Percentiles rank a stretch among this genome's conserved stretches.
These are phyloP conservation scores for Phlebopus sp. DNA, from an alignment of 1,284 basidiomycete genomes.

Conservation along the genomic window DNA sequence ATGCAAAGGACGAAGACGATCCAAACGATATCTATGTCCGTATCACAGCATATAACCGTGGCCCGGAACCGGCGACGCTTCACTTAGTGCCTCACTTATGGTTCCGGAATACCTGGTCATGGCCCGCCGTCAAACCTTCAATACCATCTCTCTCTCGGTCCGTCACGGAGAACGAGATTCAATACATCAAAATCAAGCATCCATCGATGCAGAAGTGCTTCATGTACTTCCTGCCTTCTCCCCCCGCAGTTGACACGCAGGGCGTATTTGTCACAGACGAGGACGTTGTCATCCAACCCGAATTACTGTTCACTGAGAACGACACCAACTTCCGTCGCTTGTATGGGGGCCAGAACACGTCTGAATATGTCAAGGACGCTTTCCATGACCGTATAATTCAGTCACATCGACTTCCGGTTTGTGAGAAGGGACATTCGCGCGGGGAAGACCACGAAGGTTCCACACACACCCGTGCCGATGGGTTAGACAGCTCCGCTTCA, in stretches of 20 bases:
- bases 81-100: slow-evolving; percentile 95
- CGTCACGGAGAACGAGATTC: slow-evolving; percentile 48
- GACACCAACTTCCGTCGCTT: slow-evolving; percentile 94
- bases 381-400: slow-evolving; percentile 97
- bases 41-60: slow-evolving; percentile 95
- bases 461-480: slow-evolving; percentile 30
- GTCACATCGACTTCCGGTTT: slow-evolving; percentile 64
- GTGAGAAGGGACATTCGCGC: slow-evolving; percentile 29
- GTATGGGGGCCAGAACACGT: slow-evolving; percentile 84
- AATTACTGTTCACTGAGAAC: slow-evolving; percentile 92
- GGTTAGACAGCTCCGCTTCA: slow-evolving; percentile 51
- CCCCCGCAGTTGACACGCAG: slow-evolving; percentile 79
- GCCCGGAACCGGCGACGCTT: slow-evolving; percentile 92
- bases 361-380: slow-evolving; percentile 91
- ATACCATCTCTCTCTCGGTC: slow-evolving; percentile 71
- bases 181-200: slow-evolving; percentile 73
- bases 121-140: slow-evolving; percentile 79
- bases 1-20: slow-evolving; percentile 94
- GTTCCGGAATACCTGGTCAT: slow-evolving; percentile 99
- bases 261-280: slow-evolving; percentile 62
- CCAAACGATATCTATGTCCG: slow-evolving; percentile 88
- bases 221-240: slow-evolving; percentile 89
- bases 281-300: slow-evolving; percentile 71
- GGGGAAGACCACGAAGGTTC: slow-evolving; percentile 34
- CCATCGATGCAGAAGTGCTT: slow-evolving; percentile 72